Percentiles rank a stretch among this genome's conserved stretches.
Conservation (phyloP, 2,329 filamentous ascomycete genomes). For the Phialocephala subalpina region DNA sequence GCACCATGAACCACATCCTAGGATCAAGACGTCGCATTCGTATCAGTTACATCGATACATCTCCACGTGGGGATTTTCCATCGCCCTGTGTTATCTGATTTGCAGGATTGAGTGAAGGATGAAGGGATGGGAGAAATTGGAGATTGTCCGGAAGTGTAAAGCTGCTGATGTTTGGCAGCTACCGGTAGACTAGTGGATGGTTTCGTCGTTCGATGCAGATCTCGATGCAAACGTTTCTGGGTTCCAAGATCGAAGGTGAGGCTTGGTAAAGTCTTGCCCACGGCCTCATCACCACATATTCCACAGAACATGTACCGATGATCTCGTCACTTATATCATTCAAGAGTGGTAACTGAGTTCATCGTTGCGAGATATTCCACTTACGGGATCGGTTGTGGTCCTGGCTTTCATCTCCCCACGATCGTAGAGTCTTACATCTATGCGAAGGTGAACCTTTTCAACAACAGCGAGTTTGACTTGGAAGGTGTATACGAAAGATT, state of each 20-base stretch:
- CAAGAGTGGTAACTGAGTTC: too few relatives aligned
- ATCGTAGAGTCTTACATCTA: neutral
- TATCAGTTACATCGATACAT: neutral
- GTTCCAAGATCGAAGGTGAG: too few relatives aligned
- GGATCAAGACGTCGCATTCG: neutral
- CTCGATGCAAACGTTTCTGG: too few relatives aligned
- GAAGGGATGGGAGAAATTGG: neutral
- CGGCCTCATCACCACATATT: too few relatives aligned
- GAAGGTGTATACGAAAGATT: neutral
- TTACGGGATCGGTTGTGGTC: neutral
- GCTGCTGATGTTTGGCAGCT: neutral
- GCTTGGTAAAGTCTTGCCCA: too few relatives aligned
- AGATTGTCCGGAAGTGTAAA: neutral
- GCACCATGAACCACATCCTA: neutral
- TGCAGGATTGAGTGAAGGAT: neutral
- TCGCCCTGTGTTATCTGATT: neutral
- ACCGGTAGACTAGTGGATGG: too few relatives aligned
- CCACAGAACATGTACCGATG: too few relatives aligned
- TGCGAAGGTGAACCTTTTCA: too few relatives aligned
- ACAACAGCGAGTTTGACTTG: too few relatives aligned
- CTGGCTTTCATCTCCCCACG: neutral
- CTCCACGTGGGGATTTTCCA: neutral
- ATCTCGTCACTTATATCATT: too few relatives aligned
- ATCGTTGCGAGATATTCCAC: too few relatives aligned
- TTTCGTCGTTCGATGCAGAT: too few relatives aligned